Percentiles rank a stretch among this genome's conserved stretches.
Conservation (phyloP, 2,329 filamentous ascomycete species). For the Aspergillus sp. region DNA sequence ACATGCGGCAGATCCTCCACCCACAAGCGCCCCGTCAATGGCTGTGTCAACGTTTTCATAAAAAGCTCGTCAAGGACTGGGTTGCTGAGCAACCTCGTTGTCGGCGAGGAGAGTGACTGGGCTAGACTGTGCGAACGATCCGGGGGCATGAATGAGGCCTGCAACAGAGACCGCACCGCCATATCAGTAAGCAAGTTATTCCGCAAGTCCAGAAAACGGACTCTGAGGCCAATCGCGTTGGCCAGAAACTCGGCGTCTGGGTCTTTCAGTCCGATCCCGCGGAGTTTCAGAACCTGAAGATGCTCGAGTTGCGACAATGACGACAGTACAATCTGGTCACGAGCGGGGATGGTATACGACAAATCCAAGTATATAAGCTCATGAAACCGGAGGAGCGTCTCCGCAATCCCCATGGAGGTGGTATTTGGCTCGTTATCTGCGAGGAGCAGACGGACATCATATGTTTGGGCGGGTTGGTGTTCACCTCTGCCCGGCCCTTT, state of each 20-base stretch:
- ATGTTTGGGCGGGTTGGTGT: slow-evolving; percentile 23
- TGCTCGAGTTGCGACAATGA: slow-evolving; percentile 47
- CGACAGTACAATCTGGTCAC: slow-evolving; percentile 49
- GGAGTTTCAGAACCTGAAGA: slow-evolving; percentile 58
- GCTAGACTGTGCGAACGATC: neutral
- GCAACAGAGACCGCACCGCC: slow-evolving; percentile 52
- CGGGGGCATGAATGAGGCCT: slow-evolving; percentile 47
- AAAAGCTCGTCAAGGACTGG: slow-evolving; percentile 48
- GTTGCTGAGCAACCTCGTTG: slow-evolving; percentile 25
- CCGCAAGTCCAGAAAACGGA: slow-evolving; percentile 57
- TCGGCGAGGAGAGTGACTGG: slow-evolving; percentile 3
- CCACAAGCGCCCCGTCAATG: slow-evolving; percentile 53
- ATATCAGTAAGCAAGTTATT: slow-evolving; percentile 59
- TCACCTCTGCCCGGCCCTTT: slow-evolving; percentile 25
- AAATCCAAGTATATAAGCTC: slow-evolving; percentile 58
- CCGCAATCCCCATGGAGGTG: slow-evolving; percentile 54
- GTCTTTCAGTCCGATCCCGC: slow-evolving; percentile 55
- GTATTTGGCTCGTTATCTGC: slow-evolving; percentile 58
- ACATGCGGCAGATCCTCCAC: slow-evolving; percentile 55
- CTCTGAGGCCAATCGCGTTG: slow-evolving; percentile 50
- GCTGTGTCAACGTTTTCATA: slow-evolving; percentile 47
- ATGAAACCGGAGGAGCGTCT: slow-evolving; percentile 54
- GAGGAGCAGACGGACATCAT: slow-evolving; percentile 55
- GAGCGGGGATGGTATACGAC: slow-evolving; percentile 53
- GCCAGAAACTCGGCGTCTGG: slow-evolving; percentile 53